A percentile compares a stretch with the other conserved stretches of the same genome.
Evolutionary conservation across 345 rosid species (phyloP).

Genomic region (Cochlearia excelsa): DNA sequence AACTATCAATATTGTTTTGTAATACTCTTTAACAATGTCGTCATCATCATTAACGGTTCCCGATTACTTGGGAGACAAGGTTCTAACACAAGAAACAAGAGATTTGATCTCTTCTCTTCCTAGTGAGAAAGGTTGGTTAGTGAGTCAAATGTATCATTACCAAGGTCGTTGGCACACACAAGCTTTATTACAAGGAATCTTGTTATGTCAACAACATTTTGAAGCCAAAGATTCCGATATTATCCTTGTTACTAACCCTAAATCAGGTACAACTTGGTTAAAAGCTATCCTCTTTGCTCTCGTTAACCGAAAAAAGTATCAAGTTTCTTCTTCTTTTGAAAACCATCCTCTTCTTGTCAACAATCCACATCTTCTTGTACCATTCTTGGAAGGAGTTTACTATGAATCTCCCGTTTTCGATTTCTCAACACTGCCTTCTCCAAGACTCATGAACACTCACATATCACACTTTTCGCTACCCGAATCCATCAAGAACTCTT

Average conservation of each 20-base stretch:
- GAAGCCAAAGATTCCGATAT: conserved; percentile 45
- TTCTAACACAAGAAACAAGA: background rate
- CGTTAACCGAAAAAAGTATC: conserved; percentile 35
- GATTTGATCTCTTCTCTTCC: conserved; percentile 35
- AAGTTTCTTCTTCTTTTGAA: conserved; percentile 21
- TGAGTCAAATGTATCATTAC: conserved; percentile 36
- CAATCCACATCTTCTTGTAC: conserved; percentile 55
- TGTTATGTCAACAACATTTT: conserved; percentile 42
- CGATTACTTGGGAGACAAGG: background rate
- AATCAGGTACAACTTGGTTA: conserved; percentile 64
- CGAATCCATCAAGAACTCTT: conserved; percentile 30
- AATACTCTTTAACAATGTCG: background rate
- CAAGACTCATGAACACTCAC: conserved; percentile 48
- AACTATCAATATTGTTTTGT: too few relatives aligned
- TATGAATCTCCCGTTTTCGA: conserved; percentile 16
- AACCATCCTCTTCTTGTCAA: conserved; percentile 47
- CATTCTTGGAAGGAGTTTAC: conserved; percentile 45
- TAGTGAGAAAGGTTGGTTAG: conserved; percentile 44
- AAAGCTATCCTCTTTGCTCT: conserved; percentile 51
- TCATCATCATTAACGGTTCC: background rate
- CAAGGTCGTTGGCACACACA: conserved; percentile 50
- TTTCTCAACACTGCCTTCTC: conserved; percentile 30
- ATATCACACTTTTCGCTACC: conserved; percentile 41
- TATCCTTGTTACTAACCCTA: conserved; percentile 47
- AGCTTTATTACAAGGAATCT: conserved; percentile 21